Evolutionary conservation across 2,329 filamentous ascomycete species (phyloP).

Genomic region (Sporothrix sp.): DNA sequence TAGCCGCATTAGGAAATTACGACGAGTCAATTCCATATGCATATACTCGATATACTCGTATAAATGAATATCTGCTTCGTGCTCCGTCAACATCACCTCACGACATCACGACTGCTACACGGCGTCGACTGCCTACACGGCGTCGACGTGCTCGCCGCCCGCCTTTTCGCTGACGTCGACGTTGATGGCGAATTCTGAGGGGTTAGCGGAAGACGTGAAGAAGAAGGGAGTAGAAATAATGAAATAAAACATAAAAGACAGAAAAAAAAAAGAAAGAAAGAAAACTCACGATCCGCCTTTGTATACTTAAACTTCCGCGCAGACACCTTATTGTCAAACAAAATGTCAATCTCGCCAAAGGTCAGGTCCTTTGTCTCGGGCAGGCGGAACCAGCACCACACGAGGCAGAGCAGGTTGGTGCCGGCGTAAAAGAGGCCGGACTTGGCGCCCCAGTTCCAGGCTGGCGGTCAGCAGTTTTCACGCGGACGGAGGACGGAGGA

Average conservation of each 20-base stretch:
- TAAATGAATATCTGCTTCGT: too few relatives aligned
- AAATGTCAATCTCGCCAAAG: constrained; percentile 44
- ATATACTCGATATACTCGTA: too few relatives aligned
- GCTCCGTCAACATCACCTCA: too few relatives aligned
- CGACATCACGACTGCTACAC: too few relatives aligned
- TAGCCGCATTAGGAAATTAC: too few relatives aligned
- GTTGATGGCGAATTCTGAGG: not conserved
- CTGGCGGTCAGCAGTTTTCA: constrained; percentile 25
- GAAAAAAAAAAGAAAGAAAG: not conserved
- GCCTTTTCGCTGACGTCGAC: not conserved
- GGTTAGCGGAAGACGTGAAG: not conserved
- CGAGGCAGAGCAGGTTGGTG: constrained; percentile 34
- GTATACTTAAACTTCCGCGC: constrained; percentile 25
- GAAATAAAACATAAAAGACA: too few relatives aligned
- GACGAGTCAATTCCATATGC: too few relatives aligned
- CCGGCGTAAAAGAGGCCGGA: constrained; percentile 37
- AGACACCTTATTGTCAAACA: constrained; percentile 38
- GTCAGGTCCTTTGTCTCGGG: constrained; percentile 41
- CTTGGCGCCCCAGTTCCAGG: constrained; percentile 40
- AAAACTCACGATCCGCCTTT: not conserved
- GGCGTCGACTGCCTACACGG: too few relatives aligned
- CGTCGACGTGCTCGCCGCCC: not conserved
- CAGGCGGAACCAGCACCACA: constrained; percentile 43
- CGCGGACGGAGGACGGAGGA: constrained; percentile 24
- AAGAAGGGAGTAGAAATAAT: too few relatives aligned